phyloP scores from a whole-genome alignment of 1,284 basidiomycete species.

The Sutorius eximius region DNA sequence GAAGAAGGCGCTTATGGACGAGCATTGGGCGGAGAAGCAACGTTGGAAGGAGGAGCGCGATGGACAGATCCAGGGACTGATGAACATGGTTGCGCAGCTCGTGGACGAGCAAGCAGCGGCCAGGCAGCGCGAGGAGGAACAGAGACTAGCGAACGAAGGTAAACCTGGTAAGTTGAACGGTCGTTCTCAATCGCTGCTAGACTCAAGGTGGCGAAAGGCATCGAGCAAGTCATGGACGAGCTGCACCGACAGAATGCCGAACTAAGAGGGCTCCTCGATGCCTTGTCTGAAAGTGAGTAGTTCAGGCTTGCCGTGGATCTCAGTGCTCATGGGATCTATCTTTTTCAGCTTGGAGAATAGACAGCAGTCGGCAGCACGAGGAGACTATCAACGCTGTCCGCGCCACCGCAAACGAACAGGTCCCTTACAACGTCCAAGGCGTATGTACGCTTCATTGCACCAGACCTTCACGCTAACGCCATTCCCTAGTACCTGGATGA shows the following conservation, averaged over 20 bases:
- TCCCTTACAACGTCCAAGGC: constrained; percentile 74
- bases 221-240: constrained; percentile 54
- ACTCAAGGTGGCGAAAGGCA: constrained; percentile 36
- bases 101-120: constrained; percentile 52
- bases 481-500: constrained; percentile 65
- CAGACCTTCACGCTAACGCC: background rate
- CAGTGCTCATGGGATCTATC: constrained; percentile 6
- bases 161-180: constrained; percentile 47
- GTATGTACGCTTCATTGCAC: constrained; percentile 36
- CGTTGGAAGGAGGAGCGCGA: constrained; percentile 56
- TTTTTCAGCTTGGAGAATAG: constrained; percentile 56
- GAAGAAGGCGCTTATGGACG: constrained; percentile 57
- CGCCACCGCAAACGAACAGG: constrained; percentile 65
- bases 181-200: background rate
- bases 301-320: background rate
- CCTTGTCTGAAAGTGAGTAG: constrained; percentile 53
- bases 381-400: constrained; percentile 62
- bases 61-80: constrained; percentile 49
- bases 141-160: constrained; percentile 45
- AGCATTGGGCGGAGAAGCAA: constrained; percentile 59
- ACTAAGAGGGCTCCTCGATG: constrained; percentile 49
- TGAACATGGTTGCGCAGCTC: constrained; percentile 57
- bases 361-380: constrained; percentile 59
- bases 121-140: constrained; percentile 50
- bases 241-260: constrained; percentile 52